Base-by-base conservation (phyloP, 345 rosid genomes). In the Streptanthus diversifolius region DNA sequence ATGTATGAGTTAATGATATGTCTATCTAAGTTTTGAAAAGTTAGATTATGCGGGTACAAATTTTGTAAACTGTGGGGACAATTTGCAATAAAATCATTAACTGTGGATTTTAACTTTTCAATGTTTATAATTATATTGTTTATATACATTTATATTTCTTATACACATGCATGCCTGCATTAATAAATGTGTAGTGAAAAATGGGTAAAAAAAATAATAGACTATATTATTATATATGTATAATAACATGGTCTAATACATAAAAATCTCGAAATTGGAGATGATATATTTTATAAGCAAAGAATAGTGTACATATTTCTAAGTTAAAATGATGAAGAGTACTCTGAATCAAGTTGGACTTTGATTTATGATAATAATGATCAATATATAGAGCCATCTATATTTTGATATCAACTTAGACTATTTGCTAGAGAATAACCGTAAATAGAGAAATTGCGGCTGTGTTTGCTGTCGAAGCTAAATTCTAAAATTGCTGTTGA, bases 21-120 rank as follows among this genome's bases (percentile, higher is more conserved):
- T 73, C 77, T 65, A 66, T 57, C 67, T 48, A 74, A 5, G 32
- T 74, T 74, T 74, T 58, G 36, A 21, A 59, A 51, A 51, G 73
- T 39, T 59, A 30, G 47, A 74, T 22, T 59, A 49, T 67, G 68
- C 24, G 11, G 11, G 1, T 56, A 45, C 51, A 9, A 45, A 63
- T 24, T 56, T 73, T 74, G 74, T 70, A 59, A 45, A 4, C 47
- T 15, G 7, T 47, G 27, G 35, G n/a, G 11, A 8, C 47, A 59
- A 15, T 45, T 33, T 36, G 14, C 21, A 37, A 49, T 71, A 60
- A 59, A 45, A 25, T 36, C 49, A 43, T 2, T 14, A 32, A 7
- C 44, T 9, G 15, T 58, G 10, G 29, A 70, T 33, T 13, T 67
- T 29, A 19, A 39, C 22, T 19, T 56, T 19, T 5, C 33, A 21